Base-by-base conservation (phyloP, 1,139 yeast species). In the Candida albicans region DNA sequence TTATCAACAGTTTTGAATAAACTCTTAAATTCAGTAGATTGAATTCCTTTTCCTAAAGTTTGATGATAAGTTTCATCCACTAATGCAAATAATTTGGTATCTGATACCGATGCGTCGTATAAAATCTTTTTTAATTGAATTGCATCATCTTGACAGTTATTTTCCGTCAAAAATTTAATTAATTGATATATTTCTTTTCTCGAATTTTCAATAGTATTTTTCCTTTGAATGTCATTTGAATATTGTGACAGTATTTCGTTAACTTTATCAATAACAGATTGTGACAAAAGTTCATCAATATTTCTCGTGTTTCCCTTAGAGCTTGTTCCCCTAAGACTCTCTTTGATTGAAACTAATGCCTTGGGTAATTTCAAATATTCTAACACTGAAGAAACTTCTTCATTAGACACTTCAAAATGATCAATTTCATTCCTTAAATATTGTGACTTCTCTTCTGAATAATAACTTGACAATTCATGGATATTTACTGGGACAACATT, bases 401-500 rank as follows among this genome's bases (percentile, higher is more conserved):
- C 87, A 51, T 89, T 82, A 0, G 96, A 87, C 11, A 89, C 77
- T 45, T 87, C 93, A 26, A 82, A 79, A 51, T 77, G 75, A 49
- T 90, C 98, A 39, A 84, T 74, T 57, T 88, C 93, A 43, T 72
- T 75, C 53, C 99, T 75, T 42, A 90, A 66, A 41, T 88, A 65
- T 49, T 81, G 82, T 0, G 96, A 91, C 62, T 89, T 87, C 59
- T 87, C 91, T 59, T 93, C 99, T 0, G 96, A 87, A 61, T 93
- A 93, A 52, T 82, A 73, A 53, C 96, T 88, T 45, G 88, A 78
- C 55, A 87, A 81, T 59, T 91, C 96, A 59, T 90, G 96, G 30
- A 91, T 88, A 37, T 84, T 80, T 55, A 90, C 72, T 2, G 99
- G 98, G 8, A 93, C 84, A 24, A 93, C 87, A 51, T 84, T 86